Evolutionary conservation across 441 rosid species (phyloP).

Genomic region (Omphalea diandra): DNA sequence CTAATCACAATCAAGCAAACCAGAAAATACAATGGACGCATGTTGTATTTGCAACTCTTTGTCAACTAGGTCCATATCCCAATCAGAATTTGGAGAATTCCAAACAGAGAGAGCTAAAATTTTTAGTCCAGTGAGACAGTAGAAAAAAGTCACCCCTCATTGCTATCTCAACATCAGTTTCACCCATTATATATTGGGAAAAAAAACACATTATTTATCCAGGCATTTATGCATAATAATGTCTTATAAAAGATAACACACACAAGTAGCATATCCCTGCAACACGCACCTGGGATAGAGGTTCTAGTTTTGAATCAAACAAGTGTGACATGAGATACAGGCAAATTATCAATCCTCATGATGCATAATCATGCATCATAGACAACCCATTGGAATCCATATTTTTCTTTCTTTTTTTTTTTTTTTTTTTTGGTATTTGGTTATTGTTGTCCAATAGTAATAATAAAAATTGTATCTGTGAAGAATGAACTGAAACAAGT

Average conservation of each 20-base stretch:
- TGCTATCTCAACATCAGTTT: background rate
- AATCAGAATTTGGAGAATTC: background rate
- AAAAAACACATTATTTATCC: background rate
- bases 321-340: background rate
- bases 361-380: background rate
- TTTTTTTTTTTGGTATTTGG: no score
- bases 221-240: conserved; percentile 4
- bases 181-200: background rate
- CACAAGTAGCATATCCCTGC: background rate
- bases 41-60: background rate
- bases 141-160: background rate
- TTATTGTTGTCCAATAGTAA: no score
- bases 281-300: background rate
- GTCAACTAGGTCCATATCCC: background rate
- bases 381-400: background rate
- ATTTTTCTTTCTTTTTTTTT: no score
- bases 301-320: background rate
- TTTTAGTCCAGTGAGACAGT: background rate
- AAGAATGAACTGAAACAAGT: no score
- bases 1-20: background rate
- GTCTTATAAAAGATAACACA: background rate
- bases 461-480: no score
- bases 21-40: background rate
- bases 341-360: background rate
- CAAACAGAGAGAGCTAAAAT: background rate